A percentile compares a stretch with the other conserved stretches of the same genome.
phyloP scores from a whole-genome alignment of 345 rosid genomes.

The Dipteronia sinensis region DNA sequence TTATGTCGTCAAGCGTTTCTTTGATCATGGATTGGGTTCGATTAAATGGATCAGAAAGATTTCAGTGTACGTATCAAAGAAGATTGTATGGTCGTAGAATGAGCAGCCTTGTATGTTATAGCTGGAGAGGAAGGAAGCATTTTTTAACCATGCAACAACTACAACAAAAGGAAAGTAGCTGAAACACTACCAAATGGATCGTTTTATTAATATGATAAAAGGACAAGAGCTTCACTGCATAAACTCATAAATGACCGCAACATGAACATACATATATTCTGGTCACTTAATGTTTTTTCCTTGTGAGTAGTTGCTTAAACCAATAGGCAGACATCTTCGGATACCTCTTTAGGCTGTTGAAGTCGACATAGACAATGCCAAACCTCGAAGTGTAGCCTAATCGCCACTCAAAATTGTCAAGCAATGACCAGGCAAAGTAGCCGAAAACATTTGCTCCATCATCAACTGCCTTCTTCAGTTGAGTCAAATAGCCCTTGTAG shows the following conservation, averaged over 20 bases:
- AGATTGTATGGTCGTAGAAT: no score
- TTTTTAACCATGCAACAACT: not conserved
- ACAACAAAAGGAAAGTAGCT: not conserved
- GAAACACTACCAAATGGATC: not conserved
- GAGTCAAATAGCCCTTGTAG: conserved; percentile 70
- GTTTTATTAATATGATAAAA: not conserved
- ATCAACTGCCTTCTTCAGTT: conserved; percentile 79
- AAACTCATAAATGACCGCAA: no score
- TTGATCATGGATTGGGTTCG: no score
- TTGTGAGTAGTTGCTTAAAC: conserved; percentile 65
- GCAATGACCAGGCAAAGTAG: conserved; percentile 96
- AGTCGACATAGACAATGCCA: conserved; percentile 90
- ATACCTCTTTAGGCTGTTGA: conserved; percentile 63
- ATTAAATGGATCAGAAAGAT: no score
- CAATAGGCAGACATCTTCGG: conserved; percentile 96
- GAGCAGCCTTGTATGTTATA: no score
- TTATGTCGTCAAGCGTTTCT: not conserved
- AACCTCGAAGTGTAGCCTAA: conserved; percentile 93
- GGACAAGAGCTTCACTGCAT: not conserved
- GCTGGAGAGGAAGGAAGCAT: not conserved
- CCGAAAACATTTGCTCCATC: conserved; percentile 84
- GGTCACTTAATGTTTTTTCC: conserved; percentile 30
- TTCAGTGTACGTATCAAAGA: no score
- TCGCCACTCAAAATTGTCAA: conserved; percentile 95
- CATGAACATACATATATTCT: not conserved